Conservation (phyloP, 192 early-diverging fungal genomes). For the Dissophora ornata region DNA sequence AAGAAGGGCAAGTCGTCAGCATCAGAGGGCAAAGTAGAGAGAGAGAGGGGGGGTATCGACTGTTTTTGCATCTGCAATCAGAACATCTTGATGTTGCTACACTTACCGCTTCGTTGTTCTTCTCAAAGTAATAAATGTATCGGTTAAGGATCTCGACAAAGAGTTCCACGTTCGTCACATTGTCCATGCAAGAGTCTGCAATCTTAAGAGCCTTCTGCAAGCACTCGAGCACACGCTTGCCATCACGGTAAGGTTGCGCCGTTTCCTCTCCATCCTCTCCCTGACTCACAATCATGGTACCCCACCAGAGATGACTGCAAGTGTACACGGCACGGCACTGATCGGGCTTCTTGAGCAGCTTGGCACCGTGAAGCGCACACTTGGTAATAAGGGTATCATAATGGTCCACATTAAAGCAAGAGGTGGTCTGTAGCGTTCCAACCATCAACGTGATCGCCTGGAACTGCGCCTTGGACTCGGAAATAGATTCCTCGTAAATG, state of each 20-base stretch:
- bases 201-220: conserved; percentile 95
- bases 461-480: conserved; percentile 91
- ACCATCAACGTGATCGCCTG: conserved; percentile 91
- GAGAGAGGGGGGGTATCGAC: too few relatives aligned
- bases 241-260: conserved; percentile 81
- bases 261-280: conserved; percentile 64
- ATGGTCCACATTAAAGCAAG: conserved; percentile 88
- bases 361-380: conserved; percentile 88
- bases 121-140: conserved; percentile 96
- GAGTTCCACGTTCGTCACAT: conserved; percentile 87
- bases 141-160: conserved; percentile 98
- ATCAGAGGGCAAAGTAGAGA: too few relatives aligned
- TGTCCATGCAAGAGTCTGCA: conserved; percentile 94
- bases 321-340: conserved; percentile 90
- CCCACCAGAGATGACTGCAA: conserved; percentile 95
- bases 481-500: conserved; percentile 96
- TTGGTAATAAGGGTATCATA: conserved; percentile 96
- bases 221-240: conserved; percentile 89
- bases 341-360: conserved; percentile 93
- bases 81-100: too few relatives aligned
- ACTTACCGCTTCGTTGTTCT: conserved; percentile 86
- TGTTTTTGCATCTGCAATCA: too few relatives aligned
- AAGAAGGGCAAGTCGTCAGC: neutral
- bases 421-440: conserved; percentile 84
- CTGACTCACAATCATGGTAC: conserved; percentile 63